Conservation (phyloP, 768 basidiomycete species). For the Boletus pseudo-olivaceus region DNA sequence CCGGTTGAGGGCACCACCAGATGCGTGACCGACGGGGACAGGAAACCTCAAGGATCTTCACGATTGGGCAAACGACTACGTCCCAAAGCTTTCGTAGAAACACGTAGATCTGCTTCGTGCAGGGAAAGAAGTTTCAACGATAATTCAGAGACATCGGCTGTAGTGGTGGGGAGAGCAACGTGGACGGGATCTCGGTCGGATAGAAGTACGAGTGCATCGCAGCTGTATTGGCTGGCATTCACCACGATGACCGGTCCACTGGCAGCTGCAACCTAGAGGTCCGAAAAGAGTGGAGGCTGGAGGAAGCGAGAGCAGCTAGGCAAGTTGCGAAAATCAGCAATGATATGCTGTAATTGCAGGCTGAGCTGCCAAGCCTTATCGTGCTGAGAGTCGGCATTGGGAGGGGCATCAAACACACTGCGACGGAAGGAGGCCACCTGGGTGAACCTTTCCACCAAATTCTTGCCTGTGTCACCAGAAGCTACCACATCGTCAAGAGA, state of each 20-base stretch:
- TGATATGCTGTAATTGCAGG: background rate
- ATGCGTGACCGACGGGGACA: no score
- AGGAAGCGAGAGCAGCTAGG: background rate
- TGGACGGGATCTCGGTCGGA: background rate
- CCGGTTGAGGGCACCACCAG: no score
- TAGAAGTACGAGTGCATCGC: background rate
- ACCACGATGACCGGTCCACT: no score
- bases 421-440: background rate
- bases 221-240: no score
- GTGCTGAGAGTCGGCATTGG: no score
- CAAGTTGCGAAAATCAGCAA: background rate
- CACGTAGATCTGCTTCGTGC: no score
- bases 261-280: background rate
- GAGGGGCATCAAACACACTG: background rate
- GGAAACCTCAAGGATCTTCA: no score
- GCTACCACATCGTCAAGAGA: no score
- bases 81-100: no score
- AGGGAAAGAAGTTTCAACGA: background rate
- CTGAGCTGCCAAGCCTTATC: background rate
- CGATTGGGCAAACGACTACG: no score
- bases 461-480: background rate
- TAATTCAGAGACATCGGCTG: background rate
- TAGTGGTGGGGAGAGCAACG: background rate
- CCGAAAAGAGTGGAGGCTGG: background rate
- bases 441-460: background rate